A percentile compares a stretch with the other conserved stretches of the same genome.
Conservation (phyloP, 2,329 filamentous ascomycete genomes). For the Alternaria triticina region DNA sequence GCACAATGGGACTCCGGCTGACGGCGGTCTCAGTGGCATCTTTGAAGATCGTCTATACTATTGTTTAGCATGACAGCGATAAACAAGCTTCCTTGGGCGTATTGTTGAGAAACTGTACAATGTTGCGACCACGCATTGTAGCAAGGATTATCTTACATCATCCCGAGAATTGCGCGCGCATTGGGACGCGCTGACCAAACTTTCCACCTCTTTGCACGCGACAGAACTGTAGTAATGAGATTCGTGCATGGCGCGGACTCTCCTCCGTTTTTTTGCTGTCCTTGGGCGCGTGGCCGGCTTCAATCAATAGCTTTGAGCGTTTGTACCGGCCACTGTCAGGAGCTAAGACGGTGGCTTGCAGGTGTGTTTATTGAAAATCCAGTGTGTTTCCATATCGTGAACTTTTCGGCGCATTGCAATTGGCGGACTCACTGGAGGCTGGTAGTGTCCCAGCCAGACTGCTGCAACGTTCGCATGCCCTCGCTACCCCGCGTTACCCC, state of each 20-base stretch:
- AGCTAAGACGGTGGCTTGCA: constrained; percentile 26
- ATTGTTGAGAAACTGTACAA: neutral
- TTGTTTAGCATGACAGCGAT: neutral
- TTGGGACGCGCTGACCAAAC: neutral
- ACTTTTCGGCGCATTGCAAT: neutral
- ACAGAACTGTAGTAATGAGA: neutral
- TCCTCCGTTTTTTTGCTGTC: neutral
- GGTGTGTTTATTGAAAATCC: constrained; percentile 38
- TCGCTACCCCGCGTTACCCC: constrained; percentile 5
- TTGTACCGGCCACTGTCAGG: neutral
- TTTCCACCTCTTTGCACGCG: neutral
- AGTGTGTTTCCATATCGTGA: constrained; percentile 21
- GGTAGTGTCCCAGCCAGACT: constrained; percentile 9
- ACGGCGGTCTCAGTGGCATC: neutral
- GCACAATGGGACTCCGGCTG: neutral
- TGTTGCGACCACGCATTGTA: neutral
- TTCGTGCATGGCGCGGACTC: neutral
- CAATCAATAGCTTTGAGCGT: neutral
- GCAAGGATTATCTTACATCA: neutral
- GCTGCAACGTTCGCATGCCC: constrained; percentile 18
- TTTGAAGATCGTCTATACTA: neutral
- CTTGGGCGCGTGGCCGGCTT: neutral
- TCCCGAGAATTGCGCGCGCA: neutral
- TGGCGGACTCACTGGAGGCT: constrained; percentile 8
- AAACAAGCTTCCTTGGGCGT: neutral